phyloP scores from a whole-genome alignment of 139 green algal genomes.

The Chara braunii region DNA sequence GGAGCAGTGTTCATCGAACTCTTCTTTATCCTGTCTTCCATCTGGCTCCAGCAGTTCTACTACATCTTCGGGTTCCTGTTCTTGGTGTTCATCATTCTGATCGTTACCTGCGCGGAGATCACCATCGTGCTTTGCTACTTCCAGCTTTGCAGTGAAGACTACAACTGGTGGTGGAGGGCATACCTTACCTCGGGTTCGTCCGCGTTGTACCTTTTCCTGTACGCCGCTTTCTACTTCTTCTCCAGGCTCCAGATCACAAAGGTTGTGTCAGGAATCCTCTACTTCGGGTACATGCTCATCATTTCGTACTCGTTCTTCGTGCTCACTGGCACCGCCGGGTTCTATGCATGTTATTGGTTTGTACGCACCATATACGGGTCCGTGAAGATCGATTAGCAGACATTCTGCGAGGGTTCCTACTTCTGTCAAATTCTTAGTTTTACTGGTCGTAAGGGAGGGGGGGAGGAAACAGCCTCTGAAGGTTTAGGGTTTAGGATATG shows the following conservation, averaged over 20 bases:
- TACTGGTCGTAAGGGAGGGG: not conserved
- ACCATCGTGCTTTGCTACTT: constrained; percentile 99
- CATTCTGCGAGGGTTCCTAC: constrained; percentile 15
- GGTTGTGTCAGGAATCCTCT: constrained; percentile 74
- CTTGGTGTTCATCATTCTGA: constrained; percentile 91
- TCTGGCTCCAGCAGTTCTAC: constrained; percentile 92
- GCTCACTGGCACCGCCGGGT: constrained; percentile 86
- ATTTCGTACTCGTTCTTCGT: constrained; percentile 80
- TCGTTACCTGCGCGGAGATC: constrained; percentile 97
- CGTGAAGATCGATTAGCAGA: constrained; percentile 97
- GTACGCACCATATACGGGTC: constrained; percentile 77
- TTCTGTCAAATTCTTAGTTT: not conserved
- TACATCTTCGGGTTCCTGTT: constrained; percentile 98
- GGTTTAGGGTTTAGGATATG: too few species aligned
- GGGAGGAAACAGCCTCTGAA: too few species aligned
- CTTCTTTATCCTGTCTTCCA: constrained; percentile 98
- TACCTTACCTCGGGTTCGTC: constrained; percentile 86
- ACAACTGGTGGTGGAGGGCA: constrained; percentile 91
- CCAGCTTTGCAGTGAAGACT: constrained; percentile 74
- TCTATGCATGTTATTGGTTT: constrained; percentile 86
- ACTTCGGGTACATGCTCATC: constrained; percentile 95
- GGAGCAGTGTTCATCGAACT: constrained; percentile 99
- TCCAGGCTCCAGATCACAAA: constrained; percentile 94
- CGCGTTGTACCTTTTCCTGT: constrained; percentile 92
- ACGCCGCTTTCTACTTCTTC: constrained; percentile 94